Conservation (phyloP, 257 asterid genomes). For the Galeopsis tetrahit region DNA sequence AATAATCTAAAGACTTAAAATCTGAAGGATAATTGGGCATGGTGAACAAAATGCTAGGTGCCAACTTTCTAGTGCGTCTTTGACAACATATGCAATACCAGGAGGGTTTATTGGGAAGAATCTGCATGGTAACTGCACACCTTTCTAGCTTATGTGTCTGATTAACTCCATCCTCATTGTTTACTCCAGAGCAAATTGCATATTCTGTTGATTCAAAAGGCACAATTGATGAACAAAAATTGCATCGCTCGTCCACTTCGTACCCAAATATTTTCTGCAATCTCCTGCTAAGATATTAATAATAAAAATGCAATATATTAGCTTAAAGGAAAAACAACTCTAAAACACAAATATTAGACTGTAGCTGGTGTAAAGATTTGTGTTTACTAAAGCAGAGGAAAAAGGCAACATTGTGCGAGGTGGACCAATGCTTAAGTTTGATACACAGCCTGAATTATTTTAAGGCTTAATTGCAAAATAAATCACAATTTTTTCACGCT, state of each 20-base stretch:
- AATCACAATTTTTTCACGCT: too few species aligned
- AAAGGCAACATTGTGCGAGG: neutral
- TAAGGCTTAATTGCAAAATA: too few species aligned
- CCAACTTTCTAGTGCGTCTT: slow-evolving; percentile 53
- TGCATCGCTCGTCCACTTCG: slow-evolving; percentile 62
- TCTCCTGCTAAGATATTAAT: slow-evolving; percentile 37
- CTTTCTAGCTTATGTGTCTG: slow-evolving; percentile 63
- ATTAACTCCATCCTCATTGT: slow-evolving; percentile 34
- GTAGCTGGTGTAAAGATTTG: slow-evolving; percentile 4
- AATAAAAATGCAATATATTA: neutral
- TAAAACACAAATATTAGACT: neutral
- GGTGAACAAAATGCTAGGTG: slow-evolving; percentile 56
- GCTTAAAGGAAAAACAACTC: slow-evolving; percentile 14
- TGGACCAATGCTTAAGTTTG: neutral
- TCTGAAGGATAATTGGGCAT: slow-evolving; percentile 60
- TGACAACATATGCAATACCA: slow-evolving; percentile 86
- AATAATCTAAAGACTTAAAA: slow-evolving; percentile 41
- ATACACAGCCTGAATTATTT: neutral
- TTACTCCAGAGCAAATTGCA: slow-evolving; percentile 64
- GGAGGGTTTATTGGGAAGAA: slow-evolving; percentile 63
- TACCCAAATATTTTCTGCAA: slow-evolving; percentile 34
- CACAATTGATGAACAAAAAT: slow-evolving; percentile 70
- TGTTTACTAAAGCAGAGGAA: neutral
- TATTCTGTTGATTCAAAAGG: slow-evolving; percentile 74
- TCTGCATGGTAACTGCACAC: slow-evolving; percentile 69